Evolutionary conservation across 1,284 basidiomycete genomes (phyloP).

Genomic region (Wolfiporia cocos): DNA sequence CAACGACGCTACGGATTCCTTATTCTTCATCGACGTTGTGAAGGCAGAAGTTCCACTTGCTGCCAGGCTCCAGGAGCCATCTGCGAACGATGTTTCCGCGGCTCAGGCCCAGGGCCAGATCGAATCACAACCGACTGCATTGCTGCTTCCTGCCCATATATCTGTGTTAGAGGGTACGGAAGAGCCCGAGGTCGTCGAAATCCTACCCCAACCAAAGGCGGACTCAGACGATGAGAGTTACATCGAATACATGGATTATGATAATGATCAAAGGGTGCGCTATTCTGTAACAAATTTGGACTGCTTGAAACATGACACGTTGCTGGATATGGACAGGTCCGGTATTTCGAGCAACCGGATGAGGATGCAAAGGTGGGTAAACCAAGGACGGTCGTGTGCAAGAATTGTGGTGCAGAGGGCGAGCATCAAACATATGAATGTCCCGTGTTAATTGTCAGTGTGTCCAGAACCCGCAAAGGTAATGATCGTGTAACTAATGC

Average conservation of each 20-base stretch:
- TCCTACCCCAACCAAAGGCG: constrained; percentile 32
- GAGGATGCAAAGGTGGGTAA: constrained; percentile 32
- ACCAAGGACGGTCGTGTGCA: constrained; percentile 52
- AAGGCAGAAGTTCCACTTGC: constrained; percentile 28
- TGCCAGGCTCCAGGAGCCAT: constrained; percentile 21
- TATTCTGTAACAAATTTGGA: background rate
- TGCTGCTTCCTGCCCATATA: constrained; percentile 64
- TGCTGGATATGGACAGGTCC: constrained; percentile 28
- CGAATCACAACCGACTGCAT: constrained; percentile 14
- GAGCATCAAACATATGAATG: constrained; percentile 61
- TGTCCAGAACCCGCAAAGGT: too few relatives aligned
- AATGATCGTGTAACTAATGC: too few relatives aligned
- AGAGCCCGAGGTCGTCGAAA: constrained; percentile 38
- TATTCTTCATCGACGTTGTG: constrained; percentile 51
- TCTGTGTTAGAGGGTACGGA: constrained; percentile 38
- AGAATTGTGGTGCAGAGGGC: constrained; percentile 66
- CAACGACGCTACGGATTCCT: background rate
- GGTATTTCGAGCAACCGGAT: constrained; percentile 55
- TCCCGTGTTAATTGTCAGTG: constrained; percentile 59
- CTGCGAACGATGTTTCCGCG: constrained; percentile 3
- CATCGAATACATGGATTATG: constrained; percentile 69
- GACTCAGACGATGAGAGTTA: constrained; percentile 47
- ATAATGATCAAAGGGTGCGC: constrained; percentile 52
- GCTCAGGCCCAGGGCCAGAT: background rate
- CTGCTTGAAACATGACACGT: background rate